A percentile compares a stretch with the other conserved stretches of the same genome.
These are phyloP conservation scores for Trichosporon sp. DNA, from an alignment of 1,284 basidiomycete species.

Conservation along the genomic window DNA sequence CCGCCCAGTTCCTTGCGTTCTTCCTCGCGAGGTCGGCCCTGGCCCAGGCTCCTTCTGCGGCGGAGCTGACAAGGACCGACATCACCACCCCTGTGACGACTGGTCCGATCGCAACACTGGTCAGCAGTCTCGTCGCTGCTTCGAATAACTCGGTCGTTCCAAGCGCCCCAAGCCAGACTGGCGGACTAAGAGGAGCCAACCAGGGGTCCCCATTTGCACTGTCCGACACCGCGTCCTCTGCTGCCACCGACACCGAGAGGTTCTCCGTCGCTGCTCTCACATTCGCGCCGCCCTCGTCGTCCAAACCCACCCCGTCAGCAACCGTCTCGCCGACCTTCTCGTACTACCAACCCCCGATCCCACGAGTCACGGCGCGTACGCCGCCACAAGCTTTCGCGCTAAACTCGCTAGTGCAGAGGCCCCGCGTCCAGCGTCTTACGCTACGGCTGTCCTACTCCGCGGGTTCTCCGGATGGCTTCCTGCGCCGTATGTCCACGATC, in stretches of 20 bases:
- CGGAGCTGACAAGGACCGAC: not conserved
- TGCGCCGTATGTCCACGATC: slow-evolving; percentile 13
- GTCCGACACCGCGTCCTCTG: no score
- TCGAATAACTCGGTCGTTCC: not conserved
- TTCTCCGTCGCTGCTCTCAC: not conserved
- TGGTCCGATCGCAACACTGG: not conserved
- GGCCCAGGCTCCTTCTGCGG: no score
- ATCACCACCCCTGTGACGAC: not conserved
- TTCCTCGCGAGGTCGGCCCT: not conserved
- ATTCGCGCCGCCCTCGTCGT: not conserved
- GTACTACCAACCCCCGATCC: slow-evolving; percentile 2
- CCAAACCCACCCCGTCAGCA: not conserved
- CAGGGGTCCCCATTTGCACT: no score
- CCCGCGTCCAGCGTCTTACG: slow-evolving; percentile 3
- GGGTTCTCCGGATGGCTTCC: slow-evolving; percentile 15
- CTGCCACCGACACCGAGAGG: not conserved
- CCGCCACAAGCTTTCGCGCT: not conserved
- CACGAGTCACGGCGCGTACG: not conserved
- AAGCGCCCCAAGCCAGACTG: not conserved
- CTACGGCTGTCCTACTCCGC: slow-evolving; percentile 5
- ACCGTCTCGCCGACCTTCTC: not conserved
- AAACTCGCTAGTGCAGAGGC: not conserved
- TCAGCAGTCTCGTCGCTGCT: not conserved
- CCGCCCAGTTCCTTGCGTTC: not conserved
- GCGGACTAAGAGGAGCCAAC: no score